Conservation (phyloP, 306 rosid genomes). For the Sesbania bispinosa region DNA sequence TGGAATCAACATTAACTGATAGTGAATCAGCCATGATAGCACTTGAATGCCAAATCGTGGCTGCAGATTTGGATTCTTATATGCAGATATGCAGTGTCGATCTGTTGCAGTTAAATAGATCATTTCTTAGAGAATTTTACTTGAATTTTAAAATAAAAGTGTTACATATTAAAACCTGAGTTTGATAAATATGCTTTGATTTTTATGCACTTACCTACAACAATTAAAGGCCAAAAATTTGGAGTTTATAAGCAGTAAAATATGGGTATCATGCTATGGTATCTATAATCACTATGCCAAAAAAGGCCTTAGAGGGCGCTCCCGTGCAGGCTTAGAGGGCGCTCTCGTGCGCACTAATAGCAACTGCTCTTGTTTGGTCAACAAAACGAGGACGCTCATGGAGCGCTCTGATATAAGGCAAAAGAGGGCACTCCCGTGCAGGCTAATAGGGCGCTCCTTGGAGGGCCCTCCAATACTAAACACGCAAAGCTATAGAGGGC, state of each 20-base stretch:
- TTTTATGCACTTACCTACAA: not conserved
- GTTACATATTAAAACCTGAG: not conserved
- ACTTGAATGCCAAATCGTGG: not conserved
- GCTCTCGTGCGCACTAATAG: no score
- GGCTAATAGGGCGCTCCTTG: no score
- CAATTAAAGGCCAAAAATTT: not conserved
- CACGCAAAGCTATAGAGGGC: no score
- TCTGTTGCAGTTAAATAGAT: not conserved
- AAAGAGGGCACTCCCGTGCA: no score
- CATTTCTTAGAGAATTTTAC: not conserved
- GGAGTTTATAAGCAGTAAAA: not conserved
- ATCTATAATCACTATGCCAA: no score
- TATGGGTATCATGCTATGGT: slow-evolving; percentile 22
- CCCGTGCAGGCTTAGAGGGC: no score
- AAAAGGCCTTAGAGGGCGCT: no score
- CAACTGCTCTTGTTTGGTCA: no score
- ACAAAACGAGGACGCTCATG: no score
- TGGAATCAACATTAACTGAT: slow-evolving; percentile 22
- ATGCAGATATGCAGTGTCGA: not conserved
- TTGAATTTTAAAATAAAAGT: not conserved
- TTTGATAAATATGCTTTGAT: slow-evolving; percentile 5
- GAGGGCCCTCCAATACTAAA: no score
- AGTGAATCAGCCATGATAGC: slow-evolving; percentile 37
- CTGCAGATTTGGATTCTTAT: not conserved
- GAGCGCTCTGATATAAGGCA: no score